Conservation (phyloP, 805 yeast species). For the Babjeviella inositovora region DNA sequence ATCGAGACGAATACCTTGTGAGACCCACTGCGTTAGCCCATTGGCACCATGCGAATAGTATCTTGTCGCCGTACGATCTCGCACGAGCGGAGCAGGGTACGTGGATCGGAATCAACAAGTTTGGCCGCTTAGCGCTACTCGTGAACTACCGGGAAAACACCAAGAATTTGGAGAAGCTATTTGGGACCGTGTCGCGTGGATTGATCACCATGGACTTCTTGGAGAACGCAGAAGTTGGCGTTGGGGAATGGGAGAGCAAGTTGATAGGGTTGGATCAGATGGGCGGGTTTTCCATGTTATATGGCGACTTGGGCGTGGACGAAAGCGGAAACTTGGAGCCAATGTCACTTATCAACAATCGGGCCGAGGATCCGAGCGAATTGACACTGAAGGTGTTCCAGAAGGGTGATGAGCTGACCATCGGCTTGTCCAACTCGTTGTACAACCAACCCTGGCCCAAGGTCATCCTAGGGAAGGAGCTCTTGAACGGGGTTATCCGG, state of each 20-base stretch:
- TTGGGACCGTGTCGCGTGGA: conserved; percentile 33
- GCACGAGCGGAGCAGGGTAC: conserved; percentile 70
- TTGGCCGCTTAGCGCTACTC: conserved; percentile 52
- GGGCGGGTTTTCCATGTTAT: conserved; percentile 51
- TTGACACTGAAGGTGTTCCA: conserved; percentile 5
- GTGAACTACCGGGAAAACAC: conserved; percentile 53
- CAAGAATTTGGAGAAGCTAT: conserved; percentile 10
- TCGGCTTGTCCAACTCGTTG: conserved; percentile 59
- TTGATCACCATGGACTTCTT: conserved; percentile 28
- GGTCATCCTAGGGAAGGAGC: conserved; percentile 28
- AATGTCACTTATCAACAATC: conserved; percentile 30
- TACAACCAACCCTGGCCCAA: conserved; percentile 65
- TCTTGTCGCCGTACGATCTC: conserved; percentile 61
- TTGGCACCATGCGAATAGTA: conserved; percentile 14
- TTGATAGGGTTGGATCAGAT: conserved; percentile 16
- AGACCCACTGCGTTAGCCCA: conserved; percentile 55
- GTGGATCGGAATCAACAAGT: conserved; percentile 66
- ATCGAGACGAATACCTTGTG: conserved; percentile 73
- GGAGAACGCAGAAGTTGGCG: conserved; percentile 10
- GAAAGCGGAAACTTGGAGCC: conserved; percentile 12
- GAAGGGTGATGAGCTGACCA: conserved; percentile 11
- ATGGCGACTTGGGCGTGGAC: conserved; percentile 24
- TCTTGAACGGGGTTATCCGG: conserved; percentile 9
- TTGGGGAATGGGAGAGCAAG: conserved; percentile 27
- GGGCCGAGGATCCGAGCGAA: conserved; percentile 13